Evolutionary conservation across 2,329 filamentous ascomycete genomes (phyloP).

Genomic region (Claviceps monticola): DNA sequence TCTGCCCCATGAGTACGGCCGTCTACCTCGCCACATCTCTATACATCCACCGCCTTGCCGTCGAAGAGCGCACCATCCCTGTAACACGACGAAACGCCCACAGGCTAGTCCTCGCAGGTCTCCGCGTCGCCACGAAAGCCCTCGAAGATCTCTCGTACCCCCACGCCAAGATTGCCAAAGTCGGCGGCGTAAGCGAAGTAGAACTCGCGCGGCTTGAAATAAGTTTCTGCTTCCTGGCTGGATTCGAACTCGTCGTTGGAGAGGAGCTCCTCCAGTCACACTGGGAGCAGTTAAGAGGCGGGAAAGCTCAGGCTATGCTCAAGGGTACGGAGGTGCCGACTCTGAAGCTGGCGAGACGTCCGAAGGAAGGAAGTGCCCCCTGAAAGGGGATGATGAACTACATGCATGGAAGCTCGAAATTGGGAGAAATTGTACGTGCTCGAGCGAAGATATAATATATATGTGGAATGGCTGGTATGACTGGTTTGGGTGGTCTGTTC

Average conservation of each 20-base stretch:
- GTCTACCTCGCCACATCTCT: slow-evolving; percentile 82
- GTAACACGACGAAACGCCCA: slow-evolving; percentile 79
- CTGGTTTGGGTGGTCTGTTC: too few species aligned
- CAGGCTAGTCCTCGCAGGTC: slow-evolving; percentile 66
- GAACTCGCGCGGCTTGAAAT: slow-evolving; percentile 81
- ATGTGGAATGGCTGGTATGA: too few species aligned
- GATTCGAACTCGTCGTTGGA: slow-evolving; percentile 59
- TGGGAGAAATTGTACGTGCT: too few species aligned
- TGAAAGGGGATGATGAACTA: neutral
- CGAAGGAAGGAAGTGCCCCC: slow-evolving; percentile 7
- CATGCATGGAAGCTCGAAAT: too few species aligned
- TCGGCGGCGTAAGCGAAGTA: slow-evolving; percentile 71
- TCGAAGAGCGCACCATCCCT: slow-evolving; percentile 62
- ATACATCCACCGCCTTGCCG: slow-evolving; percentile 74
- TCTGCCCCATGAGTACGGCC: slow-evolving; percentile 84
- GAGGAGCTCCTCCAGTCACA: slow-evolving; percentile 20
- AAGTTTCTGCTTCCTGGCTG: slow-evolving; percentile 74
- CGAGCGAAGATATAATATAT: too few species aligned
- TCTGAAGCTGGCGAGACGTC: slow-evolving; percentile 13
- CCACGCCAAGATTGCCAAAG: slow-evolving; percentile 69
- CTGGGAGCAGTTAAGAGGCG: slow-evolving; percentile 19
- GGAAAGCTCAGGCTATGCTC: slow-evolving; percentile 14
- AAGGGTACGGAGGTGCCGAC: slow-evolving; percentile 15
- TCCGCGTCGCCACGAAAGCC: slow-evolving; percentile 85
- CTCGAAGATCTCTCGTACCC: slow-evolving; percentile 86